phyloP scores from a whole-genome alignment of 106 monocot species.

The Dioscorea zingiberensis region DNA sequence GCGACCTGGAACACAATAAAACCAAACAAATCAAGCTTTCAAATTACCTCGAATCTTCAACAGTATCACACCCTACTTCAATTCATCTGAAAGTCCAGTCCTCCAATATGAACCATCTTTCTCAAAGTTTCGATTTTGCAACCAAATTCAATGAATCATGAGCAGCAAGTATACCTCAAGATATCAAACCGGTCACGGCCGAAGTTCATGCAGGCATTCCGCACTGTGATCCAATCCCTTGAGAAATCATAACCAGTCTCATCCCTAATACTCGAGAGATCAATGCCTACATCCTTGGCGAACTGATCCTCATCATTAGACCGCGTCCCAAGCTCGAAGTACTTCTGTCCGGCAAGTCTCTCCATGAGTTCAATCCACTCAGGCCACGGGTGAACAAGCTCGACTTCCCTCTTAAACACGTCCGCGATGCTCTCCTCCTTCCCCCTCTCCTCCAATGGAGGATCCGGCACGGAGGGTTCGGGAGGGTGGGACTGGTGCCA shows the following conservation, averaged over 20 bases:
- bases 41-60: too few species aligned
- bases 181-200: conserved; percentile 94
- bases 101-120: too few species aligned
- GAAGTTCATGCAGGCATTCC: conserved; percentile 80
- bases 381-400: conserved; percentile 94
- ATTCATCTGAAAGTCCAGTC: too few species aligned
- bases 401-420: conserved; percentile 45
- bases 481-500: conserved; percentile 52
- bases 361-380: conserved; percentile 98
- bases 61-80: too few species aligned
- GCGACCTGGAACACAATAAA: conserved; percentile 40
- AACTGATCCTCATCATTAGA: conserved; percentile 27
- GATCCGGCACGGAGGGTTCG: neutral
- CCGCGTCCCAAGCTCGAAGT: conserved; percentile 48
- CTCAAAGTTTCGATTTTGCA: too few species aligned
- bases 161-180: conserved; percentile 23
- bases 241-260: conserved; percentile 60
- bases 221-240: conserved; percentile 75
- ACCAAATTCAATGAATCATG: too few species aligned
- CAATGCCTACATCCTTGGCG: conserved; percentile 37
- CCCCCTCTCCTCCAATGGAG: neutral
- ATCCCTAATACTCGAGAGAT: conserved; percentile 35
- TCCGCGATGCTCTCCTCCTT: conserved; percentile 17
- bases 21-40: too few species aligned
- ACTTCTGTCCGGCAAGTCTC: conserved; percentile 70